These are phyloP conservation scores for Cercis canadensis DNA, from an alignment of 306 rosid species.

Conservation along the genomic window DNA sequence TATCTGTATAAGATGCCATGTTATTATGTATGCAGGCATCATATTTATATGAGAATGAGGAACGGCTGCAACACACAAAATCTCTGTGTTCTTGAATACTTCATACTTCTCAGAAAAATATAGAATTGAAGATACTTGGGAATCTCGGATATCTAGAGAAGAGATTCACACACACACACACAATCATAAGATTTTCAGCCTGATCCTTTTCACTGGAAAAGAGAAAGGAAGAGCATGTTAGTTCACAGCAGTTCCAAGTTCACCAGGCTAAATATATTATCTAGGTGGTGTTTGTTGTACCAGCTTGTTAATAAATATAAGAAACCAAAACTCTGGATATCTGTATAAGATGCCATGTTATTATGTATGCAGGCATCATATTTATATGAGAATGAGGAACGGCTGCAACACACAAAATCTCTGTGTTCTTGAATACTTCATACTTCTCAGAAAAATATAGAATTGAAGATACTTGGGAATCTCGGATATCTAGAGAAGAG, in stretches of 20 bases:
- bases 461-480: background rate
- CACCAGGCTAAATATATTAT: constrained; percentile 25
- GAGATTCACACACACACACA: too few species aligned
- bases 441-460: too few species aligned
- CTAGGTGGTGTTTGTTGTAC: too few species aligned
- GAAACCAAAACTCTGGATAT: background rate
- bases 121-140: background rate
- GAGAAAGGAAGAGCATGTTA: constrained; percentile 8
- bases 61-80: background rate
- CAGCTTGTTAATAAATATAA: background rate
- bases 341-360: background rate
- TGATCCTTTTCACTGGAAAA: constrained; percentile 87
- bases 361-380: background rate
- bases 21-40: background rate
- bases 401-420: background rate
- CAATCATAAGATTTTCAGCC: constrained; percentile 97
- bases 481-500: background rate
- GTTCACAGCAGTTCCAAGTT: constrained; percentile 25
- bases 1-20: constrained; percentile 5
- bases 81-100: background rate
- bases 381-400: background rate
- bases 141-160: constrained; percentile 1
- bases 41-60: background rate
- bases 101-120: too few species aligned
- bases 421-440: background rate